Conservation (phyloP, 345 rosid species). For the Eucalyptus guilfoylei region DNA sequence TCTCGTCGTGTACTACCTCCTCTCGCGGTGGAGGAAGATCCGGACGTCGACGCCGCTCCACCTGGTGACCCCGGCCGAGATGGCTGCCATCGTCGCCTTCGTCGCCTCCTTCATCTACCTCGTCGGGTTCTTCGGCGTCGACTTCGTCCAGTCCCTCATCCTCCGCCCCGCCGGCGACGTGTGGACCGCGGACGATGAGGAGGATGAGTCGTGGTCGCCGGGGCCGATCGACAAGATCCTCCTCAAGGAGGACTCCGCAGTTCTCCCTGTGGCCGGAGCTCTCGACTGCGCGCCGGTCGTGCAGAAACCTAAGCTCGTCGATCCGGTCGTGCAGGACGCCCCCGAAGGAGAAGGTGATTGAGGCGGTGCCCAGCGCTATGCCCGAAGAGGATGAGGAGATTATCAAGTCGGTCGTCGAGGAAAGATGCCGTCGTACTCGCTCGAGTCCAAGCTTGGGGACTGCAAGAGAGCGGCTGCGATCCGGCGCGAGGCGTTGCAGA, state of each 20-base stretch:
- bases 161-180: constrained; percentile 34
- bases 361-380: not conserved
- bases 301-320: not conserved
- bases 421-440: constrained; percentile 37
- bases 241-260: constrained; percentile 18
- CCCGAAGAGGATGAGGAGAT: constrained; percentile 41
- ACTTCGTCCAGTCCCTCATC: constrained; percentile 45
- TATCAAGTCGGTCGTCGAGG: constrained; percentile 32
- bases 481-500: constrained; percentile 52
- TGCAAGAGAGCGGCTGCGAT: constrained; percentile 46
- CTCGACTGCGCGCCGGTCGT: constrained; percentile 18
- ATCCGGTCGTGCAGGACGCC: not conserved
- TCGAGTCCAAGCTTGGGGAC: constrained; percentile 55
- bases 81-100: constrained; percentile 38
- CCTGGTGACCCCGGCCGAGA: constrained; percentile 37
- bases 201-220: constrained; percentile 3
- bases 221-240: not conserved
- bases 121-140: constrained; percentile 58
- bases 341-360: not conserved
- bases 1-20: constrained; percentile 50
- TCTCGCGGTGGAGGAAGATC: constrained; percentile 70
- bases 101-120: constrained; percentile 47
- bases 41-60: constrained; percentile 56
- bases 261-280: constrained; percentile 37
- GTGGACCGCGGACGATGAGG: constrained; percentile 33